phyloP scores from a whole-genome alignment of 2,329 filamentous ascomycete species.

The Remersonia thermophila region DNA sequence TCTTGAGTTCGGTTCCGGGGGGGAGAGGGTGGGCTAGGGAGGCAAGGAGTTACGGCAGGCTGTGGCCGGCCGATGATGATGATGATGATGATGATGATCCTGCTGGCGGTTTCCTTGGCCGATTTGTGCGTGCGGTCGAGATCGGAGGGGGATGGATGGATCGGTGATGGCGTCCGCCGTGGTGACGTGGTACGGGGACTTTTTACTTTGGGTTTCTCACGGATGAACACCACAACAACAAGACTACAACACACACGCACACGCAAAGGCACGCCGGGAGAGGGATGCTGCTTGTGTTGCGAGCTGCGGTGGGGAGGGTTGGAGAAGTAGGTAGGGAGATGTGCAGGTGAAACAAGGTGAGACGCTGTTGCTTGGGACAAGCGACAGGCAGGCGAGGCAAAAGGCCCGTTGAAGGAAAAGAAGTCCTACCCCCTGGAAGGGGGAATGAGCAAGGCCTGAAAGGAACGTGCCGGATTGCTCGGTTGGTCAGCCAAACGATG shows the following conservation, averaged over 20 bases:
- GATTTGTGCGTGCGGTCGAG: background rate
- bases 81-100: too few species aligned
- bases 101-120: too few species aligned
- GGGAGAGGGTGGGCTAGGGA: too few species aligned
- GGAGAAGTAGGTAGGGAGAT: background rate
- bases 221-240: too few species aligned
- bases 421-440: slow-evolving; percentile 15
- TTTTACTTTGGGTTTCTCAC: too few species aligned
- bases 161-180: background rate
- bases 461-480: slow-evolving; percentile 3
- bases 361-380: slow-evolving; percentile 1
- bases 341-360: slow-evolving; percentile 1
- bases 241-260: too few species aligned
- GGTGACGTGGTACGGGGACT: too few species aligned
- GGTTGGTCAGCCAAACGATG: background rate
- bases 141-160: background rate
- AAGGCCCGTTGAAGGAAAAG: slow-evolving; percentile 8
- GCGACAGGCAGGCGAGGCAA: background rate
- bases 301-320: too few species aligned
- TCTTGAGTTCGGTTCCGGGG: too few species aligned
- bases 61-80: too few species aligned
- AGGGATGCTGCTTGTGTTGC: background rate
- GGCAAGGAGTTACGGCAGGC: too few species aligned
- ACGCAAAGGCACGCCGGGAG: too few species aligned
- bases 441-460: slow-evolving; percentile 11